Evolutionary conservation across 176 grass and related monocot species (phyloP), one percentile per base, ranked within the genome.

Genomic region (Tuctoria greenei): DNA sequence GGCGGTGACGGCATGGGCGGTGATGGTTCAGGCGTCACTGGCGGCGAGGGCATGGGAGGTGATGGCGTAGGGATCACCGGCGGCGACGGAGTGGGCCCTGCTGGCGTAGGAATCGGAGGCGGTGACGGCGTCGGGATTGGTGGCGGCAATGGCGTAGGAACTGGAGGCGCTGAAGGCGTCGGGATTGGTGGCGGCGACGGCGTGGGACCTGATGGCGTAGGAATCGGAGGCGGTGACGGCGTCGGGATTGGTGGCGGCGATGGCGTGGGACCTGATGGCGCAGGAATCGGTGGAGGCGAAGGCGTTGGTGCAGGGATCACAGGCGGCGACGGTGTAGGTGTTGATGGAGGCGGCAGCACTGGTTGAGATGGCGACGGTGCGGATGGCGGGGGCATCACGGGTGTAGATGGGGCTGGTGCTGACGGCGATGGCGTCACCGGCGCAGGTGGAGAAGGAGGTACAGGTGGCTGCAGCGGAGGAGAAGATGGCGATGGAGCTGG

Each of bases 341-440:
- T 26, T 14, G 70, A 25, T 58, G 70, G 70, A 1, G 49, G 1
- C 1, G 71, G 14, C 3, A 42, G 3, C 13, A 7, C 11, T 5
- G 70, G 20, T 31, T 31, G 31, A 31, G 31, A 31, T 18, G 55
- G 23, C 3, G 55, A 12, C 9, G 55, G 57, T 14, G 56, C 5
- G 1, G 58, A 31, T 8, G 58, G 58, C 26, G 59, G 0, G 0
- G 27, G 59, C 12, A 26, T 61, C 57, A 12, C 11, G 0, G 71
- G 63, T 4, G 70, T 50, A 1, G 51, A 57, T 6, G 56, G 56
- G 4, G 54, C 26, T 1, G 71, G 71, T 18, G 52, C 17, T 43
- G 71, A 27, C 16, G 73, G 73, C 1, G 73, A 58, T 14, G 73
- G 73, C 56, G 28, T 74, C 55, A 20, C 38, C 18, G 69, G 69